These are phyloP conservation scores for Carex myosuroides DNA, from an alignment of 176 grass and related monocot genomes.

Conservation along the genomic window DNA sequence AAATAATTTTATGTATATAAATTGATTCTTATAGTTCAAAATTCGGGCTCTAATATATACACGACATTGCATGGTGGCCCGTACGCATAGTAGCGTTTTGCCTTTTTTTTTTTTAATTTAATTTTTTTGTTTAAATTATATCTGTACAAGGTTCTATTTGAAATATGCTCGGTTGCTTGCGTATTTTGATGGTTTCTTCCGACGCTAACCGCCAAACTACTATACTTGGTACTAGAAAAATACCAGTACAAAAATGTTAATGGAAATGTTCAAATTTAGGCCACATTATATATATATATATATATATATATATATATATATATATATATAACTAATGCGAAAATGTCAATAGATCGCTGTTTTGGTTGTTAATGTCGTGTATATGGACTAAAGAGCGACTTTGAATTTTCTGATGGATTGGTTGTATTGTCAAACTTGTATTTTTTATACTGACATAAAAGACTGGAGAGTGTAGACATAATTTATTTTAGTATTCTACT, in stretches of 20 bases:
- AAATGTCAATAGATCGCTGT: background rate
- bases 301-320: too few relatives aligned
- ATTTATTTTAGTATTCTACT: background rate
- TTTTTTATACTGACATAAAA: background rate
- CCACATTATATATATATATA: background rate
- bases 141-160: background rate
- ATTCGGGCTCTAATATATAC: background rate
- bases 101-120: background rate
- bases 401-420: background rate
- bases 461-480: background rate
- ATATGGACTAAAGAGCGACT: background rate
- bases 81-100: background rate
- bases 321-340: background rate
- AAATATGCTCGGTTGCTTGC: background rate
- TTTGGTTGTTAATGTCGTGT: background rate
- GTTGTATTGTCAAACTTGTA: conserved; percentile 3
- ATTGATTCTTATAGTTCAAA: background rate
- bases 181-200: conserved; percentile 3
- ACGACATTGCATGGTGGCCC: background rate
- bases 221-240: background rate
- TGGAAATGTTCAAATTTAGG: background rate
- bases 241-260: background rate
- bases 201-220: background rate
- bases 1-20: background rate
- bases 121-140: background rate